Evolutionary conservation across 176 grass and related monocot genomes (phyloP), one percentile per base, ranked within the genome.

Genomic region (Aegilops umbellulata): DNA sequence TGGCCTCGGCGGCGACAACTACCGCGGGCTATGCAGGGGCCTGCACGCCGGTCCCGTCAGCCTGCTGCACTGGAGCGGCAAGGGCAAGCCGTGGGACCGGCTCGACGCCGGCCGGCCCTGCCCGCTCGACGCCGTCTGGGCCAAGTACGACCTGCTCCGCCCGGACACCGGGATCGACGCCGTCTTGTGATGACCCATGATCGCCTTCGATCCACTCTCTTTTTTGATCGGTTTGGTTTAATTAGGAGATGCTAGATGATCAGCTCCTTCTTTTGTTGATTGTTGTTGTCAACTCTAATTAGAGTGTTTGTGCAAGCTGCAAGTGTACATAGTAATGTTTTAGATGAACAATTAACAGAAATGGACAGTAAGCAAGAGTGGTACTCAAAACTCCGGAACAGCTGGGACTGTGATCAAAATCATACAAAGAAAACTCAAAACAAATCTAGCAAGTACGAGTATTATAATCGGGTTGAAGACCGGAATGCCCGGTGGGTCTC

Each of bases 31-130:
- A 57, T 97, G 95, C 89, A 88, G 95, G 24, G 93, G 94, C 22
- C 70, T 97, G 14, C 95, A 97, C 79, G 82, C 93, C 31, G 95
- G 95, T 13, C 82, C 89, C 2, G 95, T 97, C 83, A 92, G 89
- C 91, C 86, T 97, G 30, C 78, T 95, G 77, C 95, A 97, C 89
- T 97, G 95, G 95, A 97, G 95, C 85, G 95, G 95, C 26, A 95
- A 92, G 55, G 95, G 95, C 8, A 97, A 97, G 82, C 95, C 95
- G 0, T 97, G 95, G 95, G 90, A 93, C 20, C 60, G 93, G 36
- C 82, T 97, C 14, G 87, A 91, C 65, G 90, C 91, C n/a, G 85
- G 78, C 0, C 62, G 84, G 15, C 93, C 93, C 2, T 97, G 95
- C 91, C 93, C 95, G 2, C 69, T 97, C 71, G 95, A 97, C 51